Base-by-base conservation (phyloP, 176 grass and related monocot genomes). In the Zizania latifolia region DNA sequence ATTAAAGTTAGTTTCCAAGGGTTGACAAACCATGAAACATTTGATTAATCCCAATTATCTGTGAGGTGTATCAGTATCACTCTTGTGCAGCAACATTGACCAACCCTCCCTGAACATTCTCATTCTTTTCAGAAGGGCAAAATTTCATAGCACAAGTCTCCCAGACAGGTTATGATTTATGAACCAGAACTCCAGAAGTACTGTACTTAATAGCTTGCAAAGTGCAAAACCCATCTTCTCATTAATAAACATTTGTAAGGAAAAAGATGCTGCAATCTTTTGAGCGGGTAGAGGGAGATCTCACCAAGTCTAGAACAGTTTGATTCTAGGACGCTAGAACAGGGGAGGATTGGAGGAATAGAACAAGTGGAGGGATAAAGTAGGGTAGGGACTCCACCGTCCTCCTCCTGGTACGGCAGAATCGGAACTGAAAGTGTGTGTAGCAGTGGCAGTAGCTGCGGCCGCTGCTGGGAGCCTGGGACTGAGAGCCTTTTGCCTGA, bases 371-470 rank as follows among this genome's bases (percentile, higher is more conserved):
- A 36, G 37, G 38, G 7, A 83, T 67, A 83, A 46, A 83, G 38
- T 13, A 29, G 48, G 46, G 21, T 21, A 67, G 46, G 62, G 76
- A 56, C 61, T 63, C 40, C 60, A 16, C 15, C 40, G 16, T 26
- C 70, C 13, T 2, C 29, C 4, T 1, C n/a, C 7, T n/a, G 3
- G 71, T 68, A 85, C 75, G 67, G 65, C 59, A 79, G 69, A 58
- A 79, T 85, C 83, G 4, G 48, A 79, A 66, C 75, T 72, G 75
- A 73, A 85, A 76, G 81, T 38, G 6, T 48, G 29, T 11, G 29
- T 8, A 26, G 65, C 40, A 50, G 22, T 19, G 10, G 21, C 38
- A 55, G 45, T 45, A 30, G 14, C 28, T 45, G 65, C 63, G 3
- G 35, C 1, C 7, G 53, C 35, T 35, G 57, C 58, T 30, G 44